These are phyloP conservation scores for Geotrichum reessii DNA, from an alignment of 1,139 yeast species.

Conservation along the genomic window DNA sequence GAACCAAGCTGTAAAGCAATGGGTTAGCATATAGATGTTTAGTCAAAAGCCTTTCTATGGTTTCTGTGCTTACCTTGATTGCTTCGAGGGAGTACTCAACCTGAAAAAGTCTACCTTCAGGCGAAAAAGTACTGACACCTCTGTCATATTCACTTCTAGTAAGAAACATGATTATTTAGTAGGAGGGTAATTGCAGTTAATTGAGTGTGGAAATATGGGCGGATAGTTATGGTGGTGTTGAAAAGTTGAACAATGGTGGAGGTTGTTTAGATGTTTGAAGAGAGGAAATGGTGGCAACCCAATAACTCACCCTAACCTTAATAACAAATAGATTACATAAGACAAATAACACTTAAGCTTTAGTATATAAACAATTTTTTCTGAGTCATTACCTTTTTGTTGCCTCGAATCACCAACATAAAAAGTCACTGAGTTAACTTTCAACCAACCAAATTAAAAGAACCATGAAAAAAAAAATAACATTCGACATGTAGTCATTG, in stretches of 20 bases:
- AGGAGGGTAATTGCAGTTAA: not conserved
- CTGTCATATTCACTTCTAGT: conserved; percentile 99
- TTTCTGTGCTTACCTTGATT: conserved; percentile 53
- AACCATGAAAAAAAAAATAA: not conserved
- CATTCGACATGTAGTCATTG: not conserved
- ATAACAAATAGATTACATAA: not conserved
- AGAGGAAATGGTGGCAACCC: not conserved
- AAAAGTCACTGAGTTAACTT: not conserved
- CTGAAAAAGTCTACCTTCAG: conserved; percentile 97
- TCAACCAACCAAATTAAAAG: not conserved
- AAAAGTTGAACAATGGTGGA: conserved; percentile 1
- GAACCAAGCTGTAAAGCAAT: conserved; percentile 55
- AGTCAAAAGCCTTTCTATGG: not conserved
- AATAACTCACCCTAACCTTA: conserved; percentile 2
- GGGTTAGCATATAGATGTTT: not conserved
- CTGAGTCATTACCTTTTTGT: not conserved
- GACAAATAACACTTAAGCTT: not conserved
- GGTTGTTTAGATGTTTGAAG: not conserved
- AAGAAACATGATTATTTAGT: conserved; percentile 59
- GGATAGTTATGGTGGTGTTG: not conserved
- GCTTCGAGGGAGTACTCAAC: conserved; percentile 98
- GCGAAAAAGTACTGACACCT: conserved; percentile 97
- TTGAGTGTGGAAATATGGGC: not conserved
- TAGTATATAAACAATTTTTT: not conserved
- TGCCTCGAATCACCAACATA: not conserved